These are phyloP conservation scores for Exutisphaerella laricina DNA, from an alignment of 2,329 filamentous ascomycete species.

Conservation along the genomic window DNA sequence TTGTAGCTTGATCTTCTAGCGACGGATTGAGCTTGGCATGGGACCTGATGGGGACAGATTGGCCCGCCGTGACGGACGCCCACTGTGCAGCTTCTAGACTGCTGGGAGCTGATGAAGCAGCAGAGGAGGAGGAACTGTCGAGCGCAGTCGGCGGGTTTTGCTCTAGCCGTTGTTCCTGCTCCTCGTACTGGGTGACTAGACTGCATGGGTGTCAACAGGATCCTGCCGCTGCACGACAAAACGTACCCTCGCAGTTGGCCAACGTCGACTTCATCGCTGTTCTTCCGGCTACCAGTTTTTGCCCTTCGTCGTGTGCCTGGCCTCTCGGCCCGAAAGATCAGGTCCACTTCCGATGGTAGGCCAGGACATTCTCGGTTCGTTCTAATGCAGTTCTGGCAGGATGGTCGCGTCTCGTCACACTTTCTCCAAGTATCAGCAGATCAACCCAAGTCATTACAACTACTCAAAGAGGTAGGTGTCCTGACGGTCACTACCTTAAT, in stretches of 20 bases:
- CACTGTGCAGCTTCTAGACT: too few species aligned
- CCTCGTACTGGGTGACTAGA: too few species aligned
- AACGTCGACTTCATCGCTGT: conserved; percentile 3
- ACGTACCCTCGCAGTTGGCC: conserved; percentile 1
- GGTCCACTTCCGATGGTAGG: conserved; percentile 11
- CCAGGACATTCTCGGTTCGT: conserved; percentile 13
- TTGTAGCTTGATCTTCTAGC: conserved; percentile 9
- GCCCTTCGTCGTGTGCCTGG: conserved; percentile 5
- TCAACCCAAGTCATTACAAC: background rate
- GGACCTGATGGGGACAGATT: too few species aligned
- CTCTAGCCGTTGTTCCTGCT: too few species aligned
- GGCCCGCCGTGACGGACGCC: too few species aligned
- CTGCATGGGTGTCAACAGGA: background rate
- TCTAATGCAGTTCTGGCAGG: conserved; percentile 11
- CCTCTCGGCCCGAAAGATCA: conserved; percentile 14
- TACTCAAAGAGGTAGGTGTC: background rate
- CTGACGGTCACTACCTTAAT: conserved; percentile 11
- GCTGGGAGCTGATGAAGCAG: too few species aligned
- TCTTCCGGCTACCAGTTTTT: conserved; percentile 3
- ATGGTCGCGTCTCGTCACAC: conserved; percentile 13
- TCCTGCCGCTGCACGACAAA: background rate
- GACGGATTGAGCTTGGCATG: too few species aligned
- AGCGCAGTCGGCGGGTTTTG: too few species aligned
- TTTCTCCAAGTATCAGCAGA: conserved; percentile 1
- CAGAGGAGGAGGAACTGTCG: too few species aligned